Evolutionary conservation across 129 eudicot species (phyloP).

Genomic region (Smallanthus sonchifolius): DNA sequence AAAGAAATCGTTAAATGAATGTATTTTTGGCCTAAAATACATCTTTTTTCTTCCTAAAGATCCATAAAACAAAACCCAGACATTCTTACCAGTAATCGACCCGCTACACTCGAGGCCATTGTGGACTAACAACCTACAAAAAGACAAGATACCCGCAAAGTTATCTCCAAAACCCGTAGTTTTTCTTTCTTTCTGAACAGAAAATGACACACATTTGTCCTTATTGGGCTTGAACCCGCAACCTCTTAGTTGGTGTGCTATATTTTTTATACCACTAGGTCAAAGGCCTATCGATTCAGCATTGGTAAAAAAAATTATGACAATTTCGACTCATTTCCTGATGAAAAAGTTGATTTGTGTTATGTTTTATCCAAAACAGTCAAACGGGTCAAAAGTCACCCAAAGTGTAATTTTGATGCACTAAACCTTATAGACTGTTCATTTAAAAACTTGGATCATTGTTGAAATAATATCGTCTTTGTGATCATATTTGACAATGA

Average conservation of each 20-base stretch:
- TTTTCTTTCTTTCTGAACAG: neutral
- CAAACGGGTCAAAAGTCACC: neutral
- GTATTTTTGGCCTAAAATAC: neutral
- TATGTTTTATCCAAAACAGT: neutral
- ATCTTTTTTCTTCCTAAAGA: neutral
- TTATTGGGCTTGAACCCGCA: neutral
- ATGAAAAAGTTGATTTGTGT: neutral
- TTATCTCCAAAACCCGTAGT: neutral
- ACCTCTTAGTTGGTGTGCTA: neutral
- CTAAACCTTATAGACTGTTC: neutral
- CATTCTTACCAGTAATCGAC: neutral
- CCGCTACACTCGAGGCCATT: slow-evolving; percentile 76
- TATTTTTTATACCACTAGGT: neutral
- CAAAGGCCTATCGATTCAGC: neutral
- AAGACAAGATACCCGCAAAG: slow-evolving; percentile 6
- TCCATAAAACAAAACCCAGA: neutral
- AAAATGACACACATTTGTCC: neutral
- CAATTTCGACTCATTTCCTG: neutral
- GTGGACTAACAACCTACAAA: slow-evolving; percentile 96
- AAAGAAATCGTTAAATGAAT: neutral
- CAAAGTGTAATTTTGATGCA: neutral
- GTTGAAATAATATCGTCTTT: neutral
- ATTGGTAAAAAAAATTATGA: neutral
- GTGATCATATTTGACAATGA: neutral
- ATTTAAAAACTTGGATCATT: neutral